Base-by-base conservation (phyloP, 805 yeast species). In the Spathaspora arborariae region DNA sequence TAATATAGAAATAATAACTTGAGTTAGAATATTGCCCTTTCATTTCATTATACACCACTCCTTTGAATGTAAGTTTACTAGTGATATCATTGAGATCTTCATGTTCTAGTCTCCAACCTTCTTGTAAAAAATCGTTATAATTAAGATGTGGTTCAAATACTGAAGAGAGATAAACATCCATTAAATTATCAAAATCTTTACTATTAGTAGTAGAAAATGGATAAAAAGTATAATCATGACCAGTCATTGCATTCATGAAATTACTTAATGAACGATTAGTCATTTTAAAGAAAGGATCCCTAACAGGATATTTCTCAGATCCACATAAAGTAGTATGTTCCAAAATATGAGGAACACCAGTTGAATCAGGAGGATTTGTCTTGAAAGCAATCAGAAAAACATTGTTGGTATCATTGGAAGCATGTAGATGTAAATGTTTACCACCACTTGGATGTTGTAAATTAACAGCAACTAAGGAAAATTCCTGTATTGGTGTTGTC, bases 241-340 rank as follows among this genome's bases (percentile, higher is more conserved):
- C 99, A 0, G 99, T 94, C 97, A 94, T 88, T 7, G 99, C 99
- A 63, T 94, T 94, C 99, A 94, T 94, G 66, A 90, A 94, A 63
- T 89, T 94, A 27, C 97, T 83, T 57, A 94, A 70, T n/a, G 97
- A 89, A 52, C 97, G 71, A 63, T 90, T 92, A 49, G 92, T 74
- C 99, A 94, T 94, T 63, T 92, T 92, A 78, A 94, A 94, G 65
- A 94, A 94, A 1, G 99, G 99, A 66, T 94, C 99, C 54, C 97
- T 75, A 1, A 94, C 97, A 2, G 97, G 97, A 63, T 81, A 94
- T 59, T 85, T 86, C 47, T 78, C 74, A 1, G 97, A 90, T 2
- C 99, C 99, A 68, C 99, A 94, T 27, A 94, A 70, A 1, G 98
- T 91, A 5, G 97, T 91, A 65, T 94, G 99, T 63, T 94, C 99